These are phyloP conservation scores for Neurospora discreta DNA, from an alignment of 495 filamentous ascomycete species.

Conservation along the genomic window DNA sequence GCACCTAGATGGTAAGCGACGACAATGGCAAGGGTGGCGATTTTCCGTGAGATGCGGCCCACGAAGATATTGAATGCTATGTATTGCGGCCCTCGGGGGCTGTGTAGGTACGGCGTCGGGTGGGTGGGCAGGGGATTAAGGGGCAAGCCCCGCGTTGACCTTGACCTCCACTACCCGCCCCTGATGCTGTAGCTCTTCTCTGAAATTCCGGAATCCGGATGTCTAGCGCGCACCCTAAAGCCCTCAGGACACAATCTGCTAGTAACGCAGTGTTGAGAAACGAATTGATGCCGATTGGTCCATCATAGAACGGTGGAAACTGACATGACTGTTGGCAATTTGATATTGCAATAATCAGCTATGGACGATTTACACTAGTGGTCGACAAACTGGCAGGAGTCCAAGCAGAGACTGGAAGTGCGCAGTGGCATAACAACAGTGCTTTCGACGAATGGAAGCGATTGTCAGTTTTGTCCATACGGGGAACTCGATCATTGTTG, in stretches of 20 bases:
- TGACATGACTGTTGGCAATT: background rate
- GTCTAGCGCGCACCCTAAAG: background rate
- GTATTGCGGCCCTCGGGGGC: background rate
- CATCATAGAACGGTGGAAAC: background rate
- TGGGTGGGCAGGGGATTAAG: background rate
- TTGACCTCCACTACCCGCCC: background rate
- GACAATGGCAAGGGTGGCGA: background rate
- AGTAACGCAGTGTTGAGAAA: background rate
- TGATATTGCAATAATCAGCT: background rate
- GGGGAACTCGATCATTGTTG: background rate
- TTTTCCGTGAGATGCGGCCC: background rate
- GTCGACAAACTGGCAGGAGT: background rate
- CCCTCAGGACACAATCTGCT: background rate
- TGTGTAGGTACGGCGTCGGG: background rate
- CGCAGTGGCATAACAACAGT: background rate
- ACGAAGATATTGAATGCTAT: background rate
- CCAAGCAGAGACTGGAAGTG: background rate
- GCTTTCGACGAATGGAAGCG: too few relatives aligned
- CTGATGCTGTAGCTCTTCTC: background rate
- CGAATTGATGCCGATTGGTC: background rate
- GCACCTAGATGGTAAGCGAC: background rate
- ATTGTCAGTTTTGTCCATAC: too few relatives aligned
- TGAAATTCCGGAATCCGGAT: background rate
- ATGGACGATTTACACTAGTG: background rate
- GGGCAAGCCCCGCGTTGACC: background rate